Evolutionary conservation across 371 early-diverging fungal species (phyloP).

Genomic region (Mucor circinelloides): DNA sequence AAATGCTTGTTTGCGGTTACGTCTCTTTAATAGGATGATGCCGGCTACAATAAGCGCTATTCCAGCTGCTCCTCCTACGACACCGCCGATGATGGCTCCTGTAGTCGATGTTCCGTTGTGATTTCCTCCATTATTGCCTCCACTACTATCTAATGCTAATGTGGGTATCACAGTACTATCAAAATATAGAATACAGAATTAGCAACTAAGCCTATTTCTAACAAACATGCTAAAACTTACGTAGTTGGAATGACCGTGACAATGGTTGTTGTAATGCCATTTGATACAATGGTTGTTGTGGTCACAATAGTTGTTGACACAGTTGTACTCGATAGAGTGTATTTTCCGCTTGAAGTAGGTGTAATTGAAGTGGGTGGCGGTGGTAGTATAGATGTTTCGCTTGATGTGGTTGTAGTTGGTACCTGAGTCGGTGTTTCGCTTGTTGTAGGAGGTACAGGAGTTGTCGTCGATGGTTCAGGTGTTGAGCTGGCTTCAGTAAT

Average conservation of each 20-base stretch:
- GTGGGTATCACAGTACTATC: slow-evolving; percentile 37
- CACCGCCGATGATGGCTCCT: slow-evolving; percentile 30
- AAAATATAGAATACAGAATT: not conserved
- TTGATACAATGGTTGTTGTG: slow-evolving; percentile 21
- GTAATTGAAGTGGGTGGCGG: slow-evolving; percentile 1
- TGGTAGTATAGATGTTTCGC: not conserved
- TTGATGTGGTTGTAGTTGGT: slow-evolving; percentile 4
- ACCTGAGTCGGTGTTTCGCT: not conserved
- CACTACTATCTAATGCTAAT: slow-evolving; percentile 17
- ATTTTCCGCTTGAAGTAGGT: slow-evolving; percentile 5
- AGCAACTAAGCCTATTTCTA: not conserved
- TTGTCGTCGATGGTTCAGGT: not conserved
- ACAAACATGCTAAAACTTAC: slow-evolving; percentile 21
- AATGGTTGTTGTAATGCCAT: slow-evolving; percentile 30
- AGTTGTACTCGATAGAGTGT: slow-evolving; percentile 17
- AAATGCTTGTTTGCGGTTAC: slow-evolving; percentile 12
- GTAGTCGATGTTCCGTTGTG: slow-evolving; percentile 2
- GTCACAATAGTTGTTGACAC: slow-evolving; percentile 28
- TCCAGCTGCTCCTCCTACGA: slow-evolving; percentile 36
- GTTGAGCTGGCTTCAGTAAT: slow-evolving; percentile 3
- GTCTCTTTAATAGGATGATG: slow-evolving; percentile 18
- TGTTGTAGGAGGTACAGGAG: not conserved
- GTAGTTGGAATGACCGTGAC: slow-evolving; percentile 37
- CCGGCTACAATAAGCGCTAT: slow-evolving; percentile 30
- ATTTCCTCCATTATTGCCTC: not conserved